Conservation (phyloP, 83 land plant species). For the Picea abies region DNA sequence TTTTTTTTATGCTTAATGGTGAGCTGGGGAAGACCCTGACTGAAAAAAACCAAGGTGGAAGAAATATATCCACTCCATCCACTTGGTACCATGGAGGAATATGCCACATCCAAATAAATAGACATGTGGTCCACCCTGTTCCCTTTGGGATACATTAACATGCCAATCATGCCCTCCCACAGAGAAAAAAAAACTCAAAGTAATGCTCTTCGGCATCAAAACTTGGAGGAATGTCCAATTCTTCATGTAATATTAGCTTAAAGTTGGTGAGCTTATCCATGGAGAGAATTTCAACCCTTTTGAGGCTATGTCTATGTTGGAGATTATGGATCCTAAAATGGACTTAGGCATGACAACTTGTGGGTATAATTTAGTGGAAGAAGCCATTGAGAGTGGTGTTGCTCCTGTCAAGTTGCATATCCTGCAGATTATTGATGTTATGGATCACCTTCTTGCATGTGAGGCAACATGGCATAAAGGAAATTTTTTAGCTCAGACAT, state of each 20-base stretch:
- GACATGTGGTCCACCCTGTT: conserved; percentile 96
- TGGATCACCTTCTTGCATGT: conserved; percentile 96
- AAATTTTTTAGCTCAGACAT: conserved; percentile 87
- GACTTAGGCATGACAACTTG: conserved; percentile 88
- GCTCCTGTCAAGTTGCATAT: conserved; percentile 82
- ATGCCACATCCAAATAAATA: conserved; percentile 95
- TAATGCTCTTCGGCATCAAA: conserved; percentile 84
- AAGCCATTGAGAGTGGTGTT: conserved; percentile 86
- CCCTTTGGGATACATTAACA: conserved; percentile 95
- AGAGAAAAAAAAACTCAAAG: conserved; percentile 68
- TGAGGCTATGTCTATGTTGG: conserved; percentile 95
- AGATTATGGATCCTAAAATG: conserved; percentile 99
- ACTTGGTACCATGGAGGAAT: conserved; percentile 70
- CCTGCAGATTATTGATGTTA: conserved; percentile 68
- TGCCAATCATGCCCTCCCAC: conserved; percentile 97
- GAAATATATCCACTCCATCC: conserved; percentile 98
- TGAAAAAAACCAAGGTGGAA: conserved; percentile 82
- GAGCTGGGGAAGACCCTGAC: conserved; percentile 71
- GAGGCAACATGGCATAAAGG: conserved; percentile 92
- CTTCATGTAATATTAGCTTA: conserved; percentile 72
- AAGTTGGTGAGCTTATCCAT: conserved; percentile 91
- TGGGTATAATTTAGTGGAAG: conserved; percentile 84
- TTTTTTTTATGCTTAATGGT: conserved; percentile 80
- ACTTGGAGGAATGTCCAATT: conserved; percentile 80
- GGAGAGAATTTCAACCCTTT: conserved; percentile 93